Evolutionary conservation across 768 basidiomycete genomes (phyloP).

Genomic region (Cyclocybe cylindracea): DNA sequence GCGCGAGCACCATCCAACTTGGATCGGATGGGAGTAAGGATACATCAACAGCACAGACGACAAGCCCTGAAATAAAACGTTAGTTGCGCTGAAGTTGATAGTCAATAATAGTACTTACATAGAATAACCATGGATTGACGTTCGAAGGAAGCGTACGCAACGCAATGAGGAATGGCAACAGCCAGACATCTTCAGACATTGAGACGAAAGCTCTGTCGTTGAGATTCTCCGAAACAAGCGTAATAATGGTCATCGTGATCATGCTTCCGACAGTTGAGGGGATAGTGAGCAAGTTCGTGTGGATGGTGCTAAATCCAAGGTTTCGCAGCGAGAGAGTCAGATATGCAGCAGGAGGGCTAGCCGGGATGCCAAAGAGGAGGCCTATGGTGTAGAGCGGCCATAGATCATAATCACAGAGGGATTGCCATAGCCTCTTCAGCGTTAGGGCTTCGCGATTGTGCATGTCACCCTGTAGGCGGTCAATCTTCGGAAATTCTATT

Average conservation of each 20-base stretch:
- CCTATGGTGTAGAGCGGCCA: slow-evolving; percentile 69
- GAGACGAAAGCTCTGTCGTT: slow-evolving; percentile 56
- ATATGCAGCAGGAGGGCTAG: slow-evolving; percentile 49
- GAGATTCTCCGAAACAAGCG: slow-evolving; percentile 51
- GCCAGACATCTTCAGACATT: slow-evolving; percentile 59
- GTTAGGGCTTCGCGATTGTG: slow-evolving; percentile 67
- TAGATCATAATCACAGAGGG: slow-evolving; percentile 60
- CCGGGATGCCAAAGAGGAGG: slow-evolving; percentile 53
- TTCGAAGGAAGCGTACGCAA: slow-evolving; percentile 48
- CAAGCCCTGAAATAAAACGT: slow-evolving; percentile 1
- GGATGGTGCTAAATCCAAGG: slow-evolving; percentile 62
- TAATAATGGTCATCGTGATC: slow-evolving; percentile 50
- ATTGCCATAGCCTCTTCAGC: slow-evolving; percentile 48
- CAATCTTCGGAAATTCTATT: background rate
- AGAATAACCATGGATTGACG: slow-evolving; percentile 55
- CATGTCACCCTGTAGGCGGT: slow-evolving; percentile 52
- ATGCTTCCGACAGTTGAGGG: slow-evolving; percentile 54
- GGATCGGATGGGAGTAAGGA: slow-evolving; percentile 49
- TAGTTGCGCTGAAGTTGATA: background rate
- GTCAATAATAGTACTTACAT: slow-evolving; percentile 31
- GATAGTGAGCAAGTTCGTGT: slow-evolving; percentile 62
- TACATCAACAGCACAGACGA: slow-evolving; percentile 17
- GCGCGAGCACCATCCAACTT: slow-evolving; percentile 61
- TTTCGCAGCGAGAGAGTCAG: slow-evolving; percentile 58
- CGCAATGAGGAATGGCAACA: slow-evolving; percentile 60